Evolutionary conservation across 225 moss, liverwort and hornwort genomes (phyloP).

Genomic region (Pseudoscleropodium purum): DNA sequence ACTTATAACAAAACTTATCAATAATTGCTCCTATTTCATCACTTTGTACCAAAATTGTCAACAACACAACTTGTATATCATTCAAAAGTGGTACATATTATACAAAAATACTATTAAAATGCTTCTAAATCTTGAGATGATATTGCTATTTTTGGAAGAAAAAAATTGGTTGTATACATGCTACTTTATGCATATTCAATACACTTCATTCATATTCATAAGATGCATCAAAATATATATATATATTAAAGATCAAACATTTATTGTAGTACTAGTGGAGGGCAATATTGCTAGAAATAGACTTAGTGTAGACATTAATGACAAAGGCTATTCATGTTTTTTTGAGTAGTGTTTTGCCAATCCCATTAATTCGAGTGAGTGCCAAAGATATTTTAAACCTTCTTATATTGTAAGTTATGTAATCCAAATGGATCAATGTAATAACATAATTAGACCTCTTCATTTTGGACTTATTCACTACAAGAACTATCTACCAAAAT

Average conservation of each 20-base stretch:
- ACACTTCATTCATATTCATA: neutral
- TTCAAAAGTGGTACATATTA: neutral
- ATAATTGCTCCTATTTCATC: neutral
- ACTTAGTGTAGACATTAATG: neutral
- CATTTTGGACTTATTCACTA: neutral
- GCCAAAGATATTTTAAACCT: neutral
- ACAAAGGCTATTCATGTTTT: too few species aligned
- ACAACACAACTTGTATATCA: neutral
- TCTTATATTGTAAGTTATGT: neutral
- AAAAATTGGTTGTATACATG: neutral
- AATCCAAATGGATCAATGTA: neutral
- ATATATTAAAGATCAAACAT: neutral
- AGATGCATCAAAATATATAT: neutral
- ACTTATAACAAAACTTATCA: neutral
- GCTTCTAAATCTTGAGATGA: neutral
- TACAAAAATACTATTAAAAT: neutral
- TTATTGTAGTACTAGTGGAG: too few species aligned
- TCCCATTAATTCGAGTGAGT: accelerated
- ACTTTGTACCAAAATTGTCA: neutral
- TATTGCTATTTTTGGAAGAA: neutral
- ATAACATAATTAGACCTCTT: neutral
- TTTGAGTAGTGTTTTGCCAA: accelerated
- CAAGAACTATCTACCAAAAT: accelerated
- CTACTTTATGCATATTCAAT: neutral
- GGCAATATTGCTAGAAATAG: neutral